Evolutionary conservation across 1,139 yeast species (phyloP).

Genomic region (Candida pseudocylindracea): DNA sequence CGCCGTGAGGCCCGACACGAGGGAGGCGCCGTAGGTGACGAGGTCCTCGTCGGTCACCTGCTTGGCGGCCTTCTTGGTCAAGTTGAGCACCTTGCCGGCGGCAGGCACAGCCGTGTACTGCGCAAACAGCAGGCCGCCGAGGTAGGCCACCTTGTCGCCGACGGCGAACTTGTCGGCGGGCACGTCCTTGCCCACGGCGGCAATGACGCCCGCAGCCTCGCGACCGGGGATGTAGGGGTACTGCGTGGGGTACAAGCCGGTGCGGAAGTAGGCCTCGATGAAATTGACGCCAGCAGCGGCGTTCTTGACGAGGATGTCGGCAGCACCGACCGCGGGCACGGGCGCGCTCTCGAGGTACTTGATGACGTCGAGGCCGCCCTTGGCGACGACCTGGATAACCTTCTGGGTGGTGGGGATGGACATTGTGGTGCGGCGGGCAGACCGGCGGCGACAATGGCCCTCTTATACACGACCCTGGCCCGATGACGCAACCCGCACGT

Average conservation of each 20-base stretch:
- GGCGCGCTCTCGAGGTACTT: too few species aligned
- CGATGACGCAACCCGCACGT: too few species aligned
- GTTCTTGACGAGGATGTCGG: conserved; percentile 47
- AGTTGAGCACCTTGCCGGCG: neutral
- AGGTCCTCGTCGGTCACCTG: conserved; percentile 21
- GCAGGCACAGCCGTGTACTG: conserved; percentile 37
- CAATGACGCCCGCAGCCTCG: conserved; percentile 66
- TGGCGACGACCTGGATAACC: too few species aligned
- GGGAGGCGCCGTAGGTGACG: conserved; percentile 32
- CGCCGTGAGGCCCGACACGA: conserved; percentile 65
- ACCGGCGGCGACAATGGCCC: too few species aligned
- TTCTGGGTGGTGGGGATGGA: too few species aligned
- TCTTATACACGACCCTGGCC: too few species aligned
- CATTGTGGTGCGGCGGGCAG: too few species aligned
- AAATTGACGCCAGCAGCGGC: conserved; percentile 60
- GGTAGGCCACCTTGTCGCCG: conserved; percentile 56
- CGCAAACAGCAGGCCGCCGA: conserved; percentile 32
- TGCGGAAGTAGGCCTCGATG: conserved; percentile 66
- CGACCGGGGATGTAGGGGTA: conserved; percentile 56
- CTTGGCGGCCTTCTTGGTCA: conserved; percentile 2
- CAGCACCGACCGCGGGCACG: too few species aligned
- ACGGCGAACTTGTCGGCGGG: conserved; percentile 30
- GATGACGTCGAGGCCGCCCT: too few species aligned
- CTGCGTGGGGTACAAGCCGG: conserved; percentile 38
- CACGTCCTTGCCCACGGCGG: conserved; percentile 27